Evolutionary conservation across 176 grass and related monocot species (phyloP).

Genomic region (Paspalum vaginatum): DNA sequence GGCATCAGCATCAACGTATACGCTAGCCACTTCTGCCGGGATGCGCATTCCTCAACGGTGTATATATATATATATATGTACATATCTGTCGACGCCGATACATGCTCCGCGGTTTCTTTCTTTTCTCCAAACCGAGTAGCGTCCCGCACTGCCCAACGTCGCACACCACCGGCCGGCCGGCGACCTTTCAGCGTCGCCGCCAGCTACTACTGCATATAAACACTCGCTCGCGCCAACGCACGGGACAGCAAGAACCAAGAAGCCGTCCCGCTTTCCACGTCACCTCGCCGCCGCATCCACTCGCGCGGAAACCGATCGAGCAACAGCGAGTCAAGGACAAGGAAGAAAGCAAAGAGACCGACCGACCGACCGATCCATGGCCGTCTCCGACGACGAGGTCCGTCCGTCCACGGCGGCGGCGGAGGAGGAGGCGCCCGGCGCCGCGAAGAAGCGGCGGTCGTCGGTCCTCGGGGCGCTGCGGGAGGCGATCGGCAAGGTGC

Average conservation of each 20-base stretch:
- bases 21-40: too few relatives aligned
- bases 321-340: too few relatives aligned
- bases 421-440: too few relatives aligned
- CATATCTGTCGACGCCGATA: not conserved
- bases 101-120: constrained; percentile 15
- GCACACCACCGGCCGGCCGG: not conserved
- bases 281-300: not conserved
- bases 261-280: not conserved
- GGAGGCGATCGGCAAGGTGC: constrained; percentile 64
- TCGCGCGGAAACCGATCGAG: not conserved
- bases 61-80: too few relatives aligned
- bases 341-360: too few relatives aligned
- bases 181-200: not conserved
- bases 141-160: not conserved
- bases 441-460: constrained; percentile 23
- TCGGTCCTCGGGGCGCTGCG: constrained; percentile 48
- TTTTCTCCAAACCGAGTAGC: not conserved
- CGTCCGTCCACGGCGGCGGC: not conserved
- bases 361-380: not conserved
- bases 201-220: not conserved
- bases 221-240: not conserved
- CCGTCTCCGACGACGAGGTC: not conserved
- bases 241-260: not conserved
- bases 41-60: too few relatives aligned
- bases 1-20: too few relatives aligned